Percentiles rank a stretch among this genome's conserved stretches.
Evolutionary conservation across 805 yeast species (phyloP).

Genomic region (Candida silvatica): DNA sequence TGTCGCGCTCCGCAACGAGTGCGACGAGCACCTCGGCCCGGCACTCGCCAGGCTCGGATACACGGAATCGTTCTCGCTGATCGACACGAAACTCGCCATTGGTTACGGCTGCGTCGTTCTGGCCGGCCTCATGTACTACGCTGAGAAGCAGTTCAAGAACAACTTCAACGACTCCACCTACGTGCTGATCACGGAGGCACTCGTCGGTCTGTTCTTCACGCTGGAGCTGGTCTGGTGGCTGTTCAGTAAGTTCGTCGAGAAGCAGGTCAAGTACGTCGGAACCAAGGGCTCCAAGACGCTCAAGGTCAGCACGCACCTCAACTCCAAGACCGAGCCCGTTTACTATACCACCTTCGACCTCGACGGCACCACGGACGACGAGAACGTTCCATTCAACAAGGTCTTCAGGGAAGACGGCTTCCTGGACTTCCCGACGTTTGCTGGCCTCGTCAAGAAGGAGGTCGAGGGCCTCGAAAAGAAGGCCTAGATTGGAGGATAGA

Average conservation of each 20-base stretch:
- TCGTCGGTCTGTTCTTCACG: constrained; percentile 30
- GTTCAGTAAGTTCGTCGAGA: constrained; percentile 27
- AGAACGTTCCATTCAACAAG: constrained; percentile 27
- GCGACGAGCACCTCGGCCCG: constrained; percentile 39
- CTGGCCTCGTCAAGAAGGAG: constrained; percentile 16
- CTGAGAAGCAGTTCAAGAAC: constrained; percentile 37
- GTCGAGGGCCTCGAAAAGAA: constrained; percentile 15
- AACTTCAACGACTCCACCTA: constrained; percentile 31
- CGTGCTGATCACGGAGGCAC: constrained; percentile 25
- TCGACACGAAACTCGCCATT: constrained; percentile 39
- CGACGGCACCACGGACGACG: constrained; percentile 15
- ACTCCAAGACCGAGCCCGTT: constrained; percentile 33
- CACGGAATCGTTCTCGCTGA: constrained; percentile 34
- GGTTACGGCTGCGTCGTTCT: constrained; percentile 38
- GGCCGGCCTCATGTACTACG: constrained; percentile 36
- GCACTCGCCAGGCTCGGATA: constrained; percentile 36
- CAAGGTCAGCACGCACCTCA: constrained; percentile 27
- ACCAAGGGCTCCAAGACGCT: constrained; percentile 27
- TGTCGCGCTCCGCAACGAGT: constrained; percentile 35
- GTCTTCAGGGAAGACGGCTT: constrained; percentile 40
- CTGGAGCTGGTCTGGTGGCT: constrained; percentile 28
- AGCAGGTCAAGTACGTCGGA: constrained; percentile 41
- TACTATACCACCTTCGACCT: constrained; percentile 29
- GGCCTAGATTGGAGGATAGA: constrained; percentile 8
- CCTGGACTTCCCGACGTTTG: constrained; percentile 28